phyloP scores from a whole-genome alignment of 305 asterid genomes.

The Fraxinus velutina region DNA sequence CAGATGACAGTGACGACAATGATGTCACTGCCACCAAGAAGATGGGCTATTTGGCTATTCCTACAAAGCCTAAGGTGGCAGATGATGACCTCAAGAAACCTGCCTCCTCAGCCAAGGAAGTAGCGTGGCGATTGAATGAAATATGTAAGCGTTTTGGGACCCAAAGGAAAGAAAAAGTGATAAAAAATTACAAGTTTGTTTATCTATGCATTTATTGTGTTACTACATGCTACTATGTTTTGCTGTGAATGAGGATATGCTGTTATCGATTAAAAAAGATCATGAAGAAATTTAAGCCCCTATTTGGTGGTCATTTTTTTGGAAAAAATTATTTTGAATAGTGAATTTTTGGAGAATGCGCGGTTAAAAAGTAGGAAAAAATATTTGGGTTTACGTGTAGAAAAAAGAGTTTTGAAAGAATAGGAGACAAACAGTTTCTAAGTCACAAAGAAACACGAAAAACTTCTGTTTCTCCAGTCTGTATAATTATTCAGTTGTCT shows the following conservation, averaged over 20 bases:
- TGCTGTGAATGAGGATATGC: background rate
- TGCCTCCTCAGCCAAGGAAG: conserved; percentile 26
- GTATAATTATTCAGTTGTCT: background rate
- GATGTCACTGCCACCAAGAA: conserved; percentile 29
- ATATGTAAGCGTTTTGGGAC: background rate
- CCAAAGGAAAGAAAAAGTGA: background rate
- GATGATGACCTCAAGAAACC: conserved; percentile 35
- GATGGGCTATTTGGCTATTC: conserved; percentile 35
- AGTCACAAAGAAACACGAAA: background rate
- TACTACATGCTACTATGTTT: background rate
- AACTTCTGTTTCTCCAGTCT: background rate
- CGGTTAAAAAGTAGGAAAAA: too few relatives aligned
- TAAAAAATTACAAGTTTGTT: background rate
- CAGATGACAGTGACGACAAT: conserved; percentile 7
- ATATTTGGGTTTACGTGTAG: too few relatives aligned
- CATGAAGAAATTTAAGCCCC: background rate
- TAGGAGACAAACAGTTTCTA: background rate
- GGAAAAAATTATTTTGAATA: too few relatives aligned
- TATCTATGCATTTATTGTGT: background rate
- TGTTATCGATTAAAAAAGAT: background rate
- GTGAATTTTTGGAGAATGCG: too few relatives aligned
- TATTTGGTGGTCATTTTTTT: too few relatives aligned
- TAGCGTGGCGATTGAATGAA: conserved; percentile 28
- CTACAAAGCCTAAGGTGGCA: conserved; percentile 25
- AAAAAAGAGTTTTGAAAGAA: too few relatives aligned